Evolutionary conservation across 768 basidiomycete genomes (phyloP), one percentile per base, ranked within the genome.

Genomic region (Pleurotus sapidus): DNA sequence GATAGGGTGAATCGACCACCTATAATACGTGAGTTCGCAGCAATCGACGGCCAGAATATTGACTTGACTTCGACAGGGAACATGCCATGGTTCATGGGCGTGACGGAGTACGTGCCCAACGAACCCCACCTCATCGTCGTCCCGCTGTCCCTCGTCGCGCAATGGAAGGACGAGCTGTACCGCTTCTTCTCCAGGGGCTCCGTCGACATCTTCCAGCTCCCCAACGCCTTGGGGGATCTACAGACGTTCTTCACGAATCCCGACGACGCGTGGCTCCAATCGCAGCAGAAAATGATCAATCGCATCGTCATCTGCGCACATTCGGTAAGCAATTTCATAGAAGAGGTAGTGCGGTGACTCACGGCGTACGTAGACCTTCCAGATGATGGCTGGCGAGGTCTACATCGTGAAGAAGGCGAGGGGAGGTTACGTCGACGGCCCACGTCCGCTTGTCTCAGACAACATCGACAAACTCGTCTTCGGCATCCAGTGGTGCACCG

Each of bases 91-190:
- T 48, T 49, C 2, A 46, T 40, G n/a, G 49, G 55, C 5, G 0
- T 30, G 23, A 47, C 45, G 17, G 25, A n/a, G 48, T 1, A 8
- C 15, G 0, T 62, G 0, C 49, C 56, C 0, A 42, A 62, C 11
- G 48, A 17, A 3, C 64, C 63, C 0, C 68, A 68, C 34, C 58
- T 68, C 4, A 61, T 68, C 6, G 34, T 67, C 18, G 59, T 65
- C 2, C 65, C 65, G 0, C 58, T 59, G 12, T 62, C 67, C 0
- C 63, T 69, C 2, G 40, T 64, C 6, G 46, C 23, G 12, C 67
- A 68, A 39, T 70, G 68, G 67, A 17, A 42, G 0, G 27, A 53
- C 3, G 64, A 68, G 20, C 14, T 68, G 0, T 49, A 61, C 27
- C 43, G 15, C 0, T 59, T 65, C 18, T 55, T 68, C 15, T 5